Evolutionary conservation across 2,329 filamentous ascomycete species (phyloP), one percentile per base, ranked within the genome.

Genomic region (Aureobasidium musti): DNA sequence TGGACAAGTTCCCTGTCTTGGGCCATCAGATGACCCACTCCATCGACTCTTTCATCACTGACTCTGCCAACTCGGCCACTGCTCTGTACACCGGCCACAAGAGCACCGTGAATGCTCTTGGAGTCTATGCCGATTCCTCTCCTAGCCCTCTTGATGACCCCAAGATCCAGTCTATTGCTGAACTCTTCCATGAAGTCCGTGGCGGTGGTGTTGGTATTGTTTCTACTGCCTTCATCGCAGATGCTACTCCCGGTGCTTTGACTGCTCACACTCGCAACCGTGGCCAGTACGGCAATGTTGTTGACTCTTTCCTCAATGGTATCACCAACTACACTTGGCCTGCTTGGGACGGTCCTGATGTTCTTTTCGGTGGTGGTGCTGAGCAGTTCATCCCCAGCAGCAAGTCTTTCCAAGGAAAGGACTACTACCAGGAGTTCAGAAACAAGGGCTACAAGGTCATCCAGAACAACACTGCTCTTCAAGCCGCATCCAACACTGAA

Each of bases 1-100:
- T 96, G 81, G 91, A 96, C 80, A 84, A 92, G 74, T 95, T 95
- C 79, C 91, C 91, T 2, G 67, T 93, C n/a, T 75, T 94, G 13
- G 91, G 91, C 23, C 91, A 96, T 77, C 91, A 94, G 79, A 94
- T 95, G 84, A 93, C 91, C 13, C 91, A 94, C 78, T 93, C 90
- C 1, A 86, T 95, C 74, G 91, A 94, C 79, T 87, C 83, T 59
- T 94, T 91, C 82, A 94, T 95, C 75, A 95, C 91, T 43, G 91
- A 95, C 77, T 91, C 89, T 68, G 91, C 91, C 78, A 95, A 95
- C 79, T 92, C 89, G 5, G 91, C 91, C 4, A 91, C 89, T 50
- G 90, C 91, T 19, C 82, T 95, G 21, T 95, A 94, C 80, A 87
- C 86, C 28, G 91, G 91, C 39, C 91, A 95, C 81, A 95, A 95